Base-by-base conservation (phyloP, 2,329 filamentous ascomycete species). In the Berkeleyomyces basicola region DNA sequence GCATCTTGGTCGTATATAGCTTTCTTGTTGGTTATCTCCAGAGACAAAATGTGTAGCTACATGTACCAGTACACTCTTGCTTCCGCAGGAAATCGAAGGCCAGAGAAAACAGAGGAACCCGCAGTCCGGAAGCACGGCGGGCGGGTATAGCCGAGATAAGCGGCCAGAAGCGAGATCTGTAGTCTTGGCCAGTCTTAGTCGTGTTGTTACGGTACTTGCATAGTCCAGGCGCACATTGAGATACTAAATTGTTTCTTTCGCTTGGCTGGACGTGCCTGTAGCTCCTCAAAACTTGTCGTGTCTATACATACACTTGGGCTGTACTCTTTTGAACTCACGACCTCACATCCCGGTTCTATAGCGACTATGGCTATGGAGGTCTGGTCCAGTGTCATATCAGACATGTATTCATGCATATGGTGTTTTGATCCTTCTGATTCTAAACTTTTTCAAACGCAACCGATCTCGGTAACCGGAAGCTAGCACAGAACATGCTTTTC, bases 401-500 rank as follows among this genome's bases (percentile, higher is more conserved):
- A 23, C 23, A 23, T 23, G 23, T 23, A 2, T 23, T 23, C 31
- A 14, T 37, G 7, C 33, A 42, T 58, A 33, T 58, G 16, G 31
- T 5, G 37, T 31, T 43, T 44, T 3, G 42, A 40, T 16, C 37
- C 39, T 2, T 40, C 7, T 40, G 6, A 11, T 36, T 40, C 33
- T 58, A 55, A 11, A 37, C 63, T 66, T 72, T 68, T 33, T 81
- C 78, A 75, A 96, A 96, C 11, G 91, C 93, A 4, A 96, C 88
- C 68, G 88, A 84, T 42, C 77, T 74, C 1, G 93, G 93, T 65
- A 99, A 71, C 66, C 90, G 82, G 74, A 99, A 97, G 67, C 84
- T 95, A 39, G 90, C 92, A 72, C 93, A 97, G 73, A 92, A 97
- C 91, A 96, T 96, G 70, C 87, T 82, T 79, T 99, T 99, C 70